Percentiles rank a stretch among this genome's conserved stretches.
Evolutionary conservation across 805 yeast species (phyloP).

Genomic region (Kodamaea hsintzibuensis): DNA sequence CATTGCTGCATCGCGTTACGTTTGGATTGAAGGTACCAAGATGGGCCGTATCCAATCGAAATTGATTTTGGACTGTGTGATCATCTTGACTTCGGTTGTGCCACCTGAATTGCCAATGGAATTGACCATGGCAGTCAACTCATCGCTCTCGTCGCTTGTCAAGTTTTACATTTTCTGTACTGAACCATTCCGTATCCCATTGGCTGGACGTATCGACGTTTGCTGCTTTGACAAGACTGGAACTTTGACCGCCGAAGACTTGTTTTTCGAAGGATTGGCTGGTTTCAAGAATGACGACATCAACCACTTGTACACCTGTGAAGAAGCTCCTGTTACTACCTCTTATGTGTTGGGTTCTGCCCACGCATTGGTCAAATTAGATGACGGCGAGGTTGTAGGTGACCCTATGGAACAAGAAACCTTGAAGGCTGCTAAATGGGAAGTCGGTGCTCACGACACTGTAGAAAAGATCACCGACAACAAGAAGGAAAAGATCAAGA

Average conservation of each 20-base stretch:
- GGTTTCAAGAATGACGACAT: conserved; percentile 58
- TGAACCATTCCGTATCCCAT: conserved; percentile 96
- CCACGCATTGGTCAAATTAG: conserved; percentile 91
- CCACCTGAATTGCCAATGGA: conserved; percentile 99
- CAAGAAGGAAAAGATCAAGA: conserved; percentile 54
- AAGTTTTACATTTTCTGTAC: conserved; percentile 93
- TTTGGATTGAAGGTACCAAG: conserved; percentile 95
- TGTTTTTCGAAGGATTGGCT: conserved; percentile 94
- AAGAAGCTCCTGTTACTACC: conserved; percentile 70
- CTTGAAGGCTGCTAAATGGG: conserved; percentile 83
- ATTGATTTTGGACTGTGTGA: conserved; percentile 90
- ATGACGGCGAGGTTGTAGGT: conserved; percentile 97
- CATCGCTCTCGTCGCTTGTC: conserved; percentile 82
- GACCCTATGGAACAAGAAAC: conserved; percentile 99
- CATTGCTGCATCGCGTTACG: conserved; percentile 94
- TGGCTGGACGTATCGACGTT: conserved; percentile 96
- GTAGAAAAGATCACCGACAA: conserved; percentile 40
- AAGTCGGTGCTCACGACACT: conserved; percentile 71
- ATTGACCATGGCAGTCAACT: conserved; percentile 95
- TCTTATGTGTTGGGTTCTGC: conserved; percentile 85
- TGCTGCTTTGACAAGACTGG: conserved; percentile 99
- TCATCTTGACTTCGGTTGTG: conserved; percentile 94
- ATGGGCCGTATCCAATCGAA: conserved; percentile 96
- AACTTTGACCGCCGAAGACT: conserved; percentile 94
- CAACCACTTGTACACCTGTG: conserved; percentile 52